Evolutionary conservation across 1,139 yeast genomes (phyloP).

Genomic region (Sugiyamaella grinbergsii): DNA sequence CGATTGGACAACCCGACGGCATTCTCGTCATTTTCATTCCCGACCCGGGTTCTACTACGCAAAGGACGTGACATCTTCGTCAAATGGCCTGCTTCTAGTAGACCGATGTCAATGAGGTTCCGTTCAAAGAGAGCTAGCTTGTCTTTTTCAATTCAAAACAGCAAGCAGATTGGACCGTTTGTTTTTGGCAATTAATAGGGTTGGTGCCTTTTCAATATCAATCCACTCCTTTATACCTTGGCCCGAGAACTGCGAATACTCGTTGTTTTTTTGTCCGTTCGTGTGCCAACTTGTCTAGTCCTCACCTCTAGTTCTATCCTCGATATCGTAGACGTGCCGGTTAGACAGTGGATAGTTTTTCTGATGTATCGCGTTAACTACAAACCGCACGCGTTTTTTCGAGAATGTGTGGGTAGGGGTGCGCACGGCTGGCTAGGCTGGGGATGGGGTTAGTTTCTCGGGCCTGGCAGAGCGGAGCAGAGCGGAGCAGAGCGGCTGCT

Average conservation of each 20-base stretch:
- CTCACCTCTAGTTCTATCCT: too few relatives aligned
- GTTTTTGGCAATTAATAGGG: too few relatives aligned
- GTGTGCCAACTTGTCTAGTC: too few relatives aligned
- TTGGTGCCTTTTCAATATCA: too few relatives aligned
- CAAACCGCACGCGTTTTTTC: conserved; percentile 1
- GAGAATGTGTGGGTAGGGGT: conserved; percentile 10
- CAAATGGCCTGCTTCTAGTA: background rate
- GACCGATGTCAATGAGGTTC: background rate
- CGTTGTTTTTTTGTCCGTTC: too few relatives aligned
- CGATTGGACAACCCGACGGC: background rate
- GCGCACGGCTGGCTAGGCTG: conserved; percentile 1
- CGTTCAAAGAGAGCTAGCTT: too few relatives aligned
- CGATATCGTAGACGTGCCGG: too few relatives aligned
- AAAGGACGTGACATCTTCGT: conserved; percentile 9
- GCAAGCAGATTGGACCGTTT: too few relatives aligned
- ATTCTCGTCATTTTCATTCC: conserved; percentile 15
- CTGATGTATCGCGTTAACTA: background rate
- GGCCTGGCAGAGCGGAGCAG: background rate
- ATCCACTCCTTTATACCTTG: too few relatives aligned
- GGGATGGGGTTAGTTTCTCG: background rate
- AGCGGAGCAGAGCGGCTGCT: too few relatives aligned
- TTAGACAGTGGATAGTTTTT: background rate
- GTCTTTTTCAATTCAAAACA: too few relatives aligned
- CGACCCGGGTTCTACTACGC: background rate
- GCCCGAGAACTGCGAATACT: too few relatives aligned